Evolutionary conservation across 441 rosid genomes (phyloP).

Genomic region (Jatropha multifida): DNA sequence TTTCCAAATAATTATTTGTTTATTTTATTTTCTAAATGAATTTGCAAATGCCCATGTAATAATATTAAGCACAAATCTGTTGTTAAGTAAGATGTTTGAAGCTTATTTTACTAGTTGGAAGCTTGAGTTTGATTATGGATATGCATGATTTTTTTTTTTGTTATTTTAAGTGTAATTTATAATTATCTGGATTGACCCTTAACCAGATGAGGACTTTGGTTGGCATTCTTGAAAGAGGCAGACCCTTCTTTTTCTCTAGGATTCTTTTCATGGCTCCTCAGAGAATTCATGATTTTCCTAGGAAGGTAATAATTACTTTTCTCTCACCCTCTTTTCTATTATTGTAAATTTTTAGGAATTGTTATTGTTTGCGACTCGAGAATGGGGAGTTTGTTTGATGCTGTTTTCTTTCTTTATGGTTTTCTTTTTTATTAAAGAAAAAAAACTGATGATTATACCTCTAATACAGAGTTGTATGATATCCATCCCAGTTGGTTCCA

Average conservation of each 20-base stretch:
- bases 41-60: background rate
- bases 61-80: background rate
- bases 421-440: background rate
- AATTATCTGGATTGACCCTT: background rate
- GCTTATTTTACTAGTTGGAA: background rate
- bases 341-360: background rate
- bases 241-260: conserved; percentile 4
- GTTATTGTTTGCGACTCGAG: background rate
- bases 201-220: conserved; percentile 16
- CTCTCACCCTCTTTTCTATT: background rate
- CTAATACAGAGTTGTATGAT: conserved; percentile 52
- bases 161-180: background rate
- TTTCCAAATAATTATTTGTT: too few species aligned
- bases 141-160: background rate
- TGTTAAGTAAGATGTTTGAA: too few species aligned
- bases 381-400: background rate
- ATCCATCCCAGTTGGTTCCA: conserved; percentile 38
- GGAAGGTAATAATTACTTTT: conserved; percentile 7
- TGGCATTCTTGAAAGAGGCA: background rate
- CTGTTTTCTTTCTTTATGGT: background rate
- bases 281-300: background rate
- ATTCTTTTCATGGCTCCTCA: conserved; percentile 1
- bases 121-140: background rate
- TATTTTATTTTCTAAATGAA: background rate
- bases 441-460: conserved; percentile 25